phyloP scores from a whole-genome alignment of 2,329 filamentous ascomycete species.

The Sodiomyces alkalinus region DNA sequence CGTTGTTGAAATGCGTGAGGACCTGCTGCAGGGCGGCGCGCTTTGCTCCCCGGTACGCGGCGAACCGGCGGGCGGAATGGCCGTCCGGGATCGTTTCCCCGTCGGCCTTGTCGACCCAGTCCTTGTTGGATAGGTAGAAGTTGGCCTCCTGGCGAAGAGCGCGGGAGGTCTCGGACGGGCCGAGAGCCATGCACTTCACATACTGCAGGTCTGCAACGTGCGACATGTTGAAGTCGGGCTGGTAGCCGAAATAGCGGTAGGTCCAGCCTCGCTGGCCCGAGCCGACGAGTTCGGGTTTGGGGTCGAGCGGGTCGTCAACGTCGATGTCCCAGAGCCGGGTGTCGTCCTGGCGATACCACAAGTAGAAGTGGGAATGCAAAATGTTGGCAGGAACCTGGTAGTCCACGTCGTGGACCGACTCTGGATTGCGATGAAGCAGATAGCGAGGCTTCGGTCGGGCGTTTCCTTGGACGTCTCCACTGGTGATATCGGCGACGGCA shows the following conservation, averaged over 20 bases:
- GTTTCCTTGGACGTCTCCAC: too few species aligned
- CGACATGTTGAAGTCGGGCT: slow-evolving; percentile 15
- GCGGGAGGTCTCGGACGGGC: slow-evolving; percentile 6
- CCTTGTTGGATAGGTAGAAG: slow-evolving; percentile 4
- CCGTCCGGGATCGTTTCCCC: slow-evolving; percentile 8
- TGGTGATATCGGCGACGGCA: slow-evolving; percentile 1
- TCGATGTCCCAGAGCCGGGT: slow-evolving; percentile 4
- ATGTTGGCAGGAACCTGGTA: slow-evolving; percentile 10
- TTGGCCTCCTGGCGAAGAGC: slow-evolving; percentile 6
- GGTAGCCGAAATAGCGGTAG: not conserved
- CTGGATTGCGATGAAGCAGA: slow-evolving; percentile 6
- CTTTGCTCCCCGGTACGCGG: slow-evolving; percentile 23
- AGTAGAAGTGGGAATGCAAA: slow-evolving; percentile 3
- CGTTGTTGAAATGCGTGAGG: slow-evolving; percentile 19
- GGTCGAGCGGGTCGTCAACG: not conserved
- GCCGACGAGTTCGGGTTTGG: not conserved
- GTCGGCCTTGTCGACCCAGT: slow-evolving; percentile 3
- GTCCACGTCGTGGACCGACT: slow-evolving; percentile 11
- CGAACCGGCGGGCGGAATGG: slow-evolving; percentile 13
- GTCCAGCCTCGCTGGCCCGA: slow-evolving; percentile 1
- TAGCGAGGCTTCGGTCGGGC: slow-evolving; percentile 7
- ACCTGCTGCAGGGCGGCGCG: slow-evolving; percentile 29
- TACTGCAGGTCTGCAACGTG: slow-evolving; percentile 19
- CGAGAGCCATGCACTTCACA: slow-evolving; percentile 15
- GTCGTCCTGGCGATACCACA: slow-evolving; percentile 6